Evolutionary conservation across 768 basidiomycete species (phyloP), one percentile per base, ranked within the genome.

Genomic region (Candolleomyces eurysporus): DNA sequence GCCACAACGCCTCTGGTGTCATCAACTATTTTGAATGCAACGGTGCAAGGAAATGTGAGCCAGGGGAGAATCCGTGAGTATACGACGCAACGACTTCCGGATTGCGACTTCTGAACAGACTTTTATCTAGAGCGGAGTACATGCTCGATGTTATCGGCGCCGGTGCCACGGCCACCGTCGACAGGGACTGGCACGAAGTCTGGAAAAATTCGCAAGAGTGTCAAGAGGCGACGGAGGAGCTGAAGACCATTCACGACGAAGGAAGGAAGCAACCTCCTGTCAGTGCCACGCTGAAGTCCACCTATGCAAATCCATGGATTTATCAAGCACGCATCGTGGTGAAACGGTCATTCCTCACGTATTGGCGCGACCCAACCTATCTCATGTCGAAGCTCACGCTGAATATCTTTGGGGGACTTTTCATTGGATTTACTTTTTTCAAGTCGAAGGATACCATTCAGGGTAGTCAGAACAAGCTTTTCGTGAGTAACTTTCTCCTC

Each of bases 21-120:
- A 84, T 93, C 58, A 69, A 79, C n/a, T 95, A 96, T 72, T 93
- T 96, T 63, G 86, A 92, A 69, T 67, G 68, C 4, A 86, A 86
- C 53, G 91, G 91, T 32, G 86, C 84, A 0, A 77, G 85, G 3
- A 67, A 66, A n/a, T 94, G 93, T 61, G 76, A 78, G 0, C 68
- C 80, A 4, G 78, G 80, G 0, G 92, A 87, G 70, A 96, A 96
- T 68, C 92, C 93, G 88, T 89, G 66, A 63, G 80, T 65, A 46
- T 16, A 9, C 13, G 11, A 32, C 4, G 45, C n/a, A 13, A 22
- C 31, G 7, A 8, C 6, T 11, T 56, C n/a, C 10, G 10, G 31
- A 19, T 3, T 10, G n/a, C 21, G 14, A 6, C 4, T 39, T 43
- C 30, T 26, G 43, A 30, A 64, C 30, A 58, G 68, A 63, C 66